Evolutionary conservation across 1,139 yeast genomes (phyloP).

Genomic region (Trichomonascaceae sp.): DNA sequence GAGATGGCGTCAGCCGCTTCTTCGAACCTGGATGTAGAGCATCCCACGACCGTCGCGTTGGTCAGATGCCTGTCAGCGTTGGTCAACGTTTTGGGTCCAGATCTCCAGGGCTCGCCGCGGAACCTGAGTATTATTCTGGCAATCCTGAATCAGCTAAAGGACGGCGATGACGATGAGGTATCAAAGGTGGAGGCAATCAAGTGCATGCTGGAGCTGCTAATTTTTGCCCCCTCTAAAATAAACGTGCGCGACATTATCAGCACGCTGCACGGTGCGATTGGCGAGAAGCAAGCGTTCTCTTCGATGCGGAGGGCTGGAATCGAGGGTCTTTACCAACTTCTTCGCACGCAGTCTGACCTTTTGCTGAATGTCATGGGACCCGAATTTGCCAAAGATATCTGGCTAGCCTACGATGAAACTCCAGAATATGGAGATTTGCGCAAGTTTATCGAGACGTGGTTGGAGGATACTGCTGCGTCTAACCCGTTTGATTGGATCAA

Average conservation of each 20-base stretch:
- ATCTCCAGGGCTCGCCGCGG: conserved; percentile 24
- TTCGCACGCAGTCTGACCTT: conserved; percentile 21
- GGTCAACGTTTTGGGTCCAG: conserved; percentile 40
- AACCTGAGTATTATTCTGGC: conserved; percentile 13
- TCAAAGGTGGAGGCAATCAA: conserved; percentile 17
- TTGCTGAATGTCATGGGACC: conserved; percentile 22
- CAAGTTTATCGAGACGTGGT: conserved; percentile 24
- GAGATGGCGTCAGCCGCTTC: conserved; percentile 32
- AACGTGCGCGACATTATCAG: conserved; percentile 16
- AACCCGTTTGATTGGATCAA: conserved; percentile 26
- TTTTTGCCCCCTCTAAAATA: conserved; percentile 21
- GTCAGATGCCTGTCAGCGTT: conserved; percentile 31
- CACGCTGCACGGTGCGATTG: conserved; percentile 19
- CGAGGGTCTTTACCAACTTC: conserved; percentile 26
- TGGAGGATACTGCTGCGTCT: conserved; percentile 22
- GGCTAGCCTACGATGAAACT: conserved; percentile 26
- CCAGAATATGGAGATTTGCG: conserved; percentile 20
- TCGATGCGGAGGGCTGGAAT: conserved; percentile 19
- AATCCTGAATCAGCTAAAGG: conserved; percentile 21
- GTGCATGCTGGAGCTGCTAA: conserved; percentile 17
- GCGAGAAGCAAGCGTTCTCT: conserved; percentile 12
- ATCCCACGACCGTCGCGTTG: conserved; percentile 29
- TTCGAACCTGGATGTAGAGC: conserved; percentile 35
- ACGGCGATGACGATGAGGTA: conserved; percentile 18
- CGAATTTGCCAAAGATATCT: conserved; percentile 23